Evolutionary conservation across 192 early-diverging fungal genomes (phyloP).

Genomic region (Allomyces javanicus): DNA sequence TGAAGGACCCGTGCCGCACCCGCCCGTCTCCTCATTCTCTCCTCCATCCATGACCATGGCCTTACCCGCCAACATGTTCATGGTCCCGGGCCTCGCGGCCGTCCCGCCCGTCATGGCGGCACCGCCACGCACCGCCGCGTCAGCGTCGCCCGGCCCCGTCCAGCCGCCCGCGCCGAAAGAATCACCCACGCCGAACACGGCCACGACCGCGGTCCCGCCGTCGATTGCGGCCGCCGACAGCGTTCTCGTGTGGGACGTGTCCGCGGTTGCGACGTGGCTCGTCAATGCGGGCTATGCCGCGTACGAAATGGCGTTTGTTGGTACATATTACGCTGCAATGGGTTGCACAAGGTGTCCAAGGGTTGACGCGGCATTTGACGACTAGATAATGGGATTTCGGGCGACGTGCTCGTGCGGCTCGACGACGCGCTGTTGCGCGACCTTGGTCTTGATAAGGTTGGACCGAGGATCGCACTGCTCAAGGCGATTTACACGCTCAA

Average conservation of each 20-base stretch:
- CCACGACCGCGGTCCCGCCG: background rate
- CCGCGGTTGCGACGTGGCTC: background rate
- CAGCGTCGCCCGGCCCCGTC: too few relatives aligned
- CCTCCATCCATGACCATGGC: too few relatives aligned
- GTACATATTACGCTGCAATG: background rate
- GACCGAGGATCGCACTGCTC: conserved; percentile 23
- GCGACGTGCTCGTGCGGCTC: conserved; percentile 23
- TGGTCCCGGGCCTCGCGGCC: too few relatives aligned
- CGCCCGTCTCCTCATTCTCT: too few relatives aligned
- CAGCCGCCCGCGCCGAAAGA: too few relatives aligned
- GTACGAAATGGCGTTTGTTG: background rate
- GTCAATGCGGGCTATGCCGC: background rate
- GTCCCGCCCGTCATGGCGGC: too few relatives aligned
- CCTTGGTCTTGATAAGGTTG: conserved; percentile 26
- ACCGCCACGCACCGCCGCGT: too few relatives aligned
- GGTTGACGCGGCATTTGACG: background rate
- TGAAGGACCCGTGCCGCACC: too few relatives aligned
- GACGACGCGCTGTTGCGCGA: conserved; percentile 33
- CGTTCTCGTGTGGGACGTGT: background rate
- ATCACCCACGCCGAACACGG: too few relatives aligned
- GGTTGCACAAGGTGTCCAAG: background rate
- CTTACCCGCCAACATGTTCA: too few relatives aligned
- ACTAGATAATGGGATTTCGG: conserved; percentile 32
- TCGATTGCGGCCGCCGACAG: background rate
- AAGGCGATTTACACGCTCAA: conserved; percentile 22